Percentiles rank a stretch among this genome's conserved stretches.
Evolutionary conservation across 148 eudicot species (phyloP).

Genomic region (Oxyria digyna): DNA sequence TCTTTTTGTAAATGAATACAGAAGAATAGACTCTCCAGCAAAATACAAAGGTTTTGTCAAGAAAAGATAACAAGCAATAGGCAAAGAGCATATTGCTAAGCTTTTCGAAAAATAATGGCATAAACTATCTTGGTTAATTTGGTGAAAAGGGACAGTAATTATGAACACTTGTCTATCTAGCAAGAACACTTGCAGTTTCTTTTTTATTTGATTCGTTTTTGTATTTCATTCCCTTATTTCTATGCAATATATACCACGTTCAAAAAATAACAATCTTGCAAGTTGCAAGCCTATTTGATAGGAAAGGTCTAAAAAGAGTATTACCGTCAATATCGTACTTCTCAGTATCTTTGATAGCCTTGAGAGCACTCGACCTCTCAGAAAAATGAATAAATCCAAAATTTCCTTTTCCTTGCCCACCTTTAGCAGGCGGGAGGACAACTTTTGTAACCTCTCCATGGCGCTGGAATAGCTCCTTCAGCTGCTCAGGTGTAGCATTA

Average conservation of each 20-base stretch:
- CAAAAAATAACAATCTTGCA: not conserved
- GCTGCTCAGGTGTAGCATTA: conserved; percentile 58
- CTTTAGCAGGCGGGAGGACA: conserved; percentile 86
- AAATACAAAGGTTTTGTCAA: too few relatives aligned
- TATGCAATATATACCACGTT: too few relatives aligned
- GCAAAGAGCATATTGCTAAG: not conserved
- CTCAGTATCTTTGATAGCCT: conserved; percentile 80
- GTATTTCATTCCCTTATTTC: too few relatives aligned
- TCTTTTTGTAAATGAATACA: not conserved
- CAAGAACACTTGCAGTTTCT: not conserved
- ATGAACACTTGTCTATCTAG: not conserved
- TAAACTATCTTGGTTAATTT: not conserved
- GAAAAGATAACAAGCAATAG: not conserved
- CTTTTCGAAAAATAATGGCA: not conserved
- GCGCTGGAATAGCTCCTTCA: conserved; percentile 82
- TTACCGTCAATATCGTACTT: conserved; percentile 85
- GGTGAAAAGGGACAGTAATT: not conserved
- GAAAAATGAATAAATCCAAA: conserved; percentile 89
- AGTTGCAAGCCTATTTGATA: not conserved
- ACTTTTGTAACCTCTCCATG: conserved; percentile 96
- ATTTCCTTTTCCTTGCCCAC: conserved; percentile 78
- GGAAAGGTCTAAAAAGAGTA: conserved; percentile 2
- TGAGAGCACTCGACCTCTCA: conserved; percentile 92
- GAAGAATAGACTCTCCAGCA: not conserved
- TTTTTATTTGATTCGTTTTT: too few relatives aligned